Percentiles rank a stretch among this genome's conserved stretches.
These are phyloP conservation scores for Phytopythium mirpurense DNA, from an alignment of 352 stramenopile species.

Conservation along the genomic window DNA sequence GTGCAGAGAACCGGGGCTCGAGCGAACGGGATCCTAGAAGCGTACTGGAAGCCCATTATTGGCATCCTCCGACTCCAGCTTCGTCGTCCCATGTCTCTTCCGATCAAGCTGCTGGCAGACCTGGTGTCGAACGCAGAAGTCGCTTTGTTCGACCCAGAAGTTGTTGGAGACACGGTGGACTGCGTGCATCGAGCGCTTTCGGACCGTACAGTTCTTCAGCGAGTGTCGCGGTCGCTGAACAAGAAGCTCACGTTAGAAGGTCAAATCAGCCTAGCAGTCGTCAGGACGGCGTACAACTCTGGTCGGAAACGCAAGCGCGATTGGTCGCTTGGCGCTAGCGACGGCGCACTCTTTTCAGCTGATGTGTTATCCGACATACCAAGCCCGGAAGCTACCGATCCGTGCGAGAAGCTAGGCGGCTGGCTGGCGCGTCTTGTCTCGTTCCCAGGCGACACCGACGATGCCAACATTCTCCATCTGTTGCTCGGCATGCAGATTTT, in stretches of 20 bases:
- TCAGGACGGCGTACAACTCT: neutral
- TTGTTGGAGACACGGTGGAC: slow-evolving; percentile 14
- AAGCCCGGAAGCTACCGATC: neutral
- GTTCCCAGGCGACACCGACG: slow-evolving; percentile 23
- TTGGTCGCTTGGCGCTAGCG: neutral
- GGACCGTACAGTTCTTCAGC: slow-evolving; percentile 12
- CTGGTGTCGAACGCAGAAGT: neutral
- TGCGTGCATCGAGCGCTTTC: slow-evolving; percentile 19
- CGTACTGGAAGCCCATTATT: slow-evolving; percentile 19
- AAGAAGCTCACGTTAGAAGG: neutral
- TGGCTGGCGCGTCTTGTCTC: slow-evolving; percentile 42
- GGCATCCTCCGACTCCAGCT: slow-evolving; percentile 23
- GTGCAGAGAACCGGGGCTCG: neutral
- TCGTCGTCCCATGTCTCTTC: slow-evolving; percentile 12
- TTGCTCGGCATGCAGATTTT: slow-evolving; percentile 33
- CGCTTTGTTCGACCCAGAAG: neutral
- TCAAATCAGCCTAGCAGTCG: neutral
- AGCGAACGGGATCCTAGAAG: slow-evolving; percentile 6
- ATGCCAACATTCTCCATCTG: slow-evolving; percentile 24
- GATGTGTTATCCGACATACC: neutral
- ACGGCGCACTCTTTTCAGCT: neutral
- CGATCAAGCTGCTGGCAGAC: neutral
- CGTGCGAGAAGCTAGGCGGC: slow-evolving; percentile 27
- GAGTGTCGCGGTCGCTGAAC: neutral
- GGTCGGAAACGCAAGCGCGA: slow-evolving; percentile 3